Percentiles rank a stretch among this genome's conserved stretches.
phyloP scores from a whole-genome alignment of 2,329 filamentous ascomycete genomes.

The Lojkania enalia region DNA sequence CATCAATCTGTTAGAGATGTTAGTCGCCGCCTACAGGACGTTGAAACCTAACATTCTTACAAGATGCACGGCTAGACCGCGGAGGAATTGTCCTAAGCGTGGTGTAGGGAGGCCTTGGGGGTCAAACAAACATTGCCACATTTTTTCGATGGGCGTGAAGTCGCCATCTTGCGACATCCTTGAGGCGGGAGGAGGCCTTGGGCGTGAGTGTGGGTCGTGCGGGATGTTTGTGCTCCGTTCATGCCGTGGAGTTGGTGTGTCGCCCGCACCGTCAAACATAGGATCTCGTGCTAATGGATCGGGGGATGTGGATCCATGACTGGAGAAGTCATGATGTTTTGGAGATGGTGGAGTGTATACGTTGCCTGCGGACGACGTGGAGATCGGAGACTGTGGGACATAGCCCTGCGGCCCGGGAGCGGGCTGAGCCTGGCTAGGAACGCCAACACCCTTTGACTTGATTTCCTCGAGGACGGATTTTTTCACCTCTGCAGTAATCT shows the following conservation, averaged over 20 bases:
- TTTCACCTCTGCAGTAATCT: constrained; percentile 63
- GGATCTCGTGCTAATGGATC: constrained; percentile 37
- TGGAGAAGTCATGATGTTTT: constrained; percentile 34
- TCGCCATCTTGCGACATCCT: constrained; percentile 40
- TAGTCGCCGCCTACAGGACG: background rate
- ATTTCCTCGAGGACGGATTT: constrained; percentile 50
- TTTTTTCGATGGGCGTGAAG: constrained; percentile 60
- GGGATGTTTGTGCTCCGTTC: constrained; percentile 29
- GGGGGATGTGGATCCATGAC: constrained; percentile 41
- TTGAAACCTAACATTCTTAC: constrained; percentile 61
- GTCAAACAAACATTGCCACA: constrained; percentile 78
- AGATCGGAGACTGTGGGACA: constrained; percentile 48
- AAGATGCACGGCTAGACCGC: constrained; percentile 73
- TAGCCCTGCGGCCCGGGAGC: constrained; percentile 39
- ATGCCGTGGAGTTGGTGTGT: constrained; percentile 33
- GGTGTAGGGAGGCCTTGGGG: constrained; percentile 66
- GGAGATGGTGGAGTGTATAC: constrained; percentile 62
- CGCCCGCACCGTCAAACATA: constrained; percentile 35
- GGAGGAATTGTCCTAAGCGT: constrained; percentile 70
- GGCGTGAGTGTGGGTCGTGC: constrained; percentile 20
- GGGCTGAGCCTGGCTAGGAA: constrained; percentile 34
- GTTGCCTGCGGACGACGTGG: constrained; percentile 52
- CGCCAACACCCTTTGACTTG: constrained; percentile 47
- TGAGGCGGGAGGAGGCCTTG: constrained; percentile 30
- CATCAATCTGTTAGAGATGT: constrained; percentile 59